A percentile compares a stretch with the other conserved stretches of the same genome.
Evolutionary conservation across 2,329 filamentous ascomycete genomes (phyloP).

Genomic region (Colletotrichum neosansevieriae): DNA sequence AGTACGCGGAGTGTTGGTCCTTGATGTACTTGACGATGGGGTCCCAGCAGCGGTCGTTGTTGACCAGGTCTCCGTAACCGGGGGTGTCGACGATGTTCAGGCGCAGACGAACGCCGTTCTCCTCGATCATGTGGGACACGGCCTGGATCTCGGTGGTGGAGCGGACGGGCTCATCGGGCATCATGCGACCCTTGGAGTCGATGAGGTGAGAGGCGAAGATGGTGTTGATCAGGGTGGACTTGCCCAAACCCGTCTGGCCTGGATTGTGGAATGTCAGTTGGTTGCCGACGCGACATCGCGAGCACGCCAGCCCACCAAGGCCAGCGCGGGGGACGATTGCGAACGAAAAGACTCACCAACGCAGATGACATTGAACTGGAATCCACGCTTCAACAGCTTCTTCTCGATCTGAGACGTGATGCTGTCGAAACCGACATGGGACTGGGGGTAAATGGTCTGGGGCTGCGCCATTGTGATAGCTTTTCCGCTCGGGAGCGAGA

Average conservation of each 20-base stretch:
- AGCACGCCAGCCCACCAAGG: slow-evolving; percentile 10
- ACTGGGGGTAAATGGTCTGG: slow-evolving; percentile 86
- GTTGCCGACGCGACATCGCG: slow-evolving; percentile 22
- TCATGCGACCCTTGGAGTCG: slow-evolving; percentile 95
- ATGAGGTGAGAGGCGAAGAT: slow-evolving; percentile 99
- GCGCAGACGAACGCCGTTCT: slow-evolving; percentile 96
- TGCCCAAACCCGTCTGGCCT: slow-evolving; percentile 99
- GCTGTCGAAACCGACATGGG: slow-evolving; percentile 99
- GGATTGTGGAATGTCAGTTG: slow-evolving; percentile 40
- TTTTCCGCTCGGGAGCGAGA: slow-evolving; percentile 47
- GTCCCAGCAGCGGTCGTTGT: slow-evolving; percentile 99
- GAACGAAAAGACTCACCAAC: slow-evolving; percentile 78
- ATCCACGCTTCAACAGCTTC: slow-evolving; percentile 99
- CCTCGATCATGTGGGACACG: slow-evolving; percentile 98
- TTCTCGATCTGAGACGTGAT: slow-evolving; percentile 99
- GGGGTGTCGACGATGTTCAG: slow-evolving; percentile 99
- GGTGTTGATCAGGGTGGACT: slow-evolving; percentile 99
- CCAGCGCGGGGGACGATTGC: neutral
- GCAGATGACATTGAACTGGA: slow-evolving; percentile 99
- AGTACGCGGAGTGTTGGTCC: slow-evolving; percentile 99
- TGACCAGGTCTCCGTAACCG: slow-evolving; percentile 97
- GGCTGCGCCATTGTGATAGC: slow-evolving; percentile 64
- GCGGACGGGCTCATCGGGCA: slow-evolving; percentile 92
- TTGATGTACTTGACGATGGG: slow-evolving; percentile 99
- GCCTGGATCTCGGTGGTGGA: slow-evolving; percentile 98